Base-by-base conservation (phyloP, 2,329 filamentous ascomycete species). In the Chrysoporthe puriensis region DNA sequence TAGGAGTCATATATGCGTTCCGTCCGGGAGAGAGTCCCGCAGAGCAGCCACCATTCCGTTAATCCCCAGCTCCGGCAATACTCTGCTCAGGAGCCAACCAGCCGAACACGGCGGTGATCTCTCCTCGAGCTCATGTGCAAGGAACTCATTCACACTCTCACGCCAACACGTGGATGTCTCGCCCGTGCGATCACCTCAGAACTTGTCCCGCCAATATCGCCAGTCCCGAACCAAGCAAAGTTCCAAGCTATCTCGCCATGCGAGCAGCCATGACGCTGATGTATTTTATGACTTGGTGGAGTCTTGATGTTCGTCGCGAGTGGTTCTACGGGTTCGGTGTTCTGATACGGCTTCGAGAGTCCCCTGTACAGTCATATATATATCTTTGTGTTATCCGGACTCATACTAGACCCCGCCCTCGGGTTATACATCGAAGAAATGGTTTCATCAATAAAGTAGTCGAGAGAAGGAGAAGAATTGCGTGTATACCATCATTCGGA, bases 1-100 rank as follows among this genome's bases (percentile, higher is more conserved):
- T 93, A 78, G 26, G 16, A 7, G 26, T 54, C 26, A 40, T 9
- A 5, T 40, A 40, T 40, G 36, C 36, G 36, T 9, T 40, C 36
- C 9, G 36, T 40, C 36, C 26, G 26, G 26, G 2, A 26, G 26
- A 26, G 36, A 40, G 36, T 9, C 36, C 36, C 6, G 36, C 36
- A 26, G 26, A 26, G 26, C 26, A 26, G 26, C 26, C 26, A 26
- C 26, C 26, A 26, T 26, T 26, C 26, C 26, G 26, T 26, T 26
- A 26, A 26, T 26, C 26, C 36, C 36, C 1, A 40, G 36, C 36
- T 9, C 36, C 36, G 36, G 36, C 6, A 40, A 40, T 9, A 9
- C 9, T 9, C 36, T 4, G 36, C 36, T 40, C 36, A 9, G 36
- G 9, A 40, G 36, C 36, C 36, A 40, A 9, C 36, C 36, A 40